Conservation (phyloP, 1,284 basidiomycete genomes). For the Malassezia cuniculi region DNA sequence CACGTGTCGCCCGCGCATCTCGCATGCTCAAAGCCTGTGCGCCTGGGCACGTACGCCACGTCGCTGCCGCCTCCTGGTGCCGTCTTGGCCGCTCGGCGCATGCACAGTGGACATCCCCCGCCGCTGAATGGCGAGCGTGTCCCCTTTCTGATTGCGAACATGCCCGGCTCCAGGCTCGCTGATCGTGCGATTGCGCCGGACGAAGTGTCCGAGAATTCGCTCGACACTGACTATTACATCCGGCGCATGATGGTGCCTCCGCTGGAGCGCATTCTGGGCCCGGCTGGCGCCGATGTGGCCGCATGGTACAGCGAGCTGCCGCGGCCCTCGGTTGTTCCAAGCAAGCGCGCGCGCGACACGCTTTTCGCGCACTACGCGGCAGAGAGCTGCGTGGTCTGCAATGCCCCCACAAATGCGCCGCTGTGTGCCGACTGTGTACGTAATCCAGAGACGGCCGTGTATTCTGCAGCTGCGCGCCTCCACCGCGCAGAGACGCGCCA, state of each 20-base stretch:
- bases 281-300: conserved; percentile 76
- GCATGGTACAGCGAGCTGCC: conserved; percentile 85
- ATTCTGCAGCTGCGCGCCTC: conserved; percentile 10
- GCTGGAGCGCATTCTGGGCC: conserved; percentile 74
- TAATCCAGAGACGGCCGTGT: conserved; percentile 13
- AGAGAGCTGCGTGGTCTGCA: conserved; percentile 60
- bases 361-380: conserved; percentile 67
- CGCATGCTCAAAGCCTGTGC: conserved; percentile 85
- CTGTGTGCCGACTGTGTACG: conserved; percentile 7
- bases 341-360: conserved; percentile 44
- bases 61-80: conserved; percentile 78
- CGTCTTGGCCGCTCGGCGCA: conserved; percentile 64
- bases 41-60: conserved; percentile 59
- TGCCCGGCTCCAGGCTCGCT: conserved; percentile 58
- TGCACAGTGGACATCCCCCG: conserved; percentile 63
- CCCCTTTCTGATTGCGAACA: conserved; percentile 73
- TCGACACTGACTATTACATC: conserved; percentile 86
- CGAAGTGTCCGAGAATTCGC: conserved; percentile 61
- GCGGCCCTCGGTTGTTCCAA: conserved; percentile 15
- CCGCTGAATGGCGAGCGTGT: conserved; percentile 84
- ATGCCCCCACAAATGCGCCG: conserved; percentile 19
- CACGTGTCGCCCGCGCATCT: conserved; percentile 75
- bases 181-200: conserved; percentile 70
- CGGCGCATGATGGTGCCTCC: conserved; percentile 74
- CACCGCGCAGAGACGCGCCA: conserved; percentile 14